Evolutionary conservation across 257 asterid genomes (phyloP).

Genomic region (Rubia yunnanensis): DNA sequence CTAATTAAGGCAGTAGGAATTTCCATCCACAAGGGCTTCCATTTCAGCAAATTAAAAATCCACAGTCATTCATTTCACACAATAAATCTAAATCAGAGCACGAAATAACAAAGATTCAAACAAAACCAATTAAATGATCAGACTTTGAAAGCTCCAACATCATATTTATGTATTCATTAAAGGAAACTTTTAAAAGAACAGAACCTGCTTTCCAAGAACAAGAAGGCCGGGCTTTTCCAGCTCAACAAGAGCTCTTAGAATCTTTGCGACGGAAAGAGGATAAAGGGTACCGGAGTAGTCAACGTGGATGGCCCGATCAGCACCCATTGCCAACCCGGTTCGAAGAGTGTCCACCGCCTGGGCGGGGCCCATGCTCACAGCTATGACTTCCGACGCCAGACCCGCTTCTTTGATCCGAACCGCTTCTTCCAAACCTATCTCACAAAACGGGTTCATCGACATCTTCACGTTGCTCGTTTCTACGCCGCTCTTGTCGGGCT

Average conservation of each 20-base stretch:
- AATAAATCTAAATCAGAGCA: background rate
- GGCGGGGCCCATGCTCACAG: constrained; percentile 72
- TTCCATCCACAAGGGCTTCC: background rate
- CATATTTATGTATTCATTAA: background rate
- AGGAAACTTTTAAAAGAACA: background rate
- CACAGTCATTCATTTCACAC: background rate
- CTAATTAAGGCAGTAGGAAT: too few relatives aligned
- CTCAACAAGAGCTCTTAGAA: constrained; percentile 74
- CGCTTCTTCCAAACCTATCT: constrained; percentile 91
- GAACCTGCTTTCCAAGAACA: constrained; percentile 89
- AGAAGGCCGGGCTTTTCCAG: constrained; percentile 75
- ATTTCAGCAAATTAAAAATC: background rate
- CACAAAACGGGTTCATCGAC: constrained; percentile 99
- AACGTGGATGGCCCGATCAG: constrained; percentile 90
- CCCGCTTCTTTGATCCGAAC: constrained; percentile 76
- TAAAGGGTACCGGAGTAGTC: constrained; percentile 51
- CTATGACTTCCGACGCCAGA: constrained; percentile 83
- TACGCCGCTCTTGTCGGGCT: constrained; percentile 89
- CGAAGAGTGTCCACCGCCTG: constrained; percentile 77
- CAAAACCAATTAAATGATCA: background rate
- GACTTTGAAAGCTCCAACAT: background rate
- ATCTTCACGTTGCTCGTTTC: constrained; percentile 88
- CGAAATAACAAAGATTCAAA: background rate
- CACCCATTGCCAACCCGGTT: constrained; percentile 99
- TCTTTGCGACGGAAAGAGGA: constrained; percentile 84